Conservation (phyloP, 257 asterid species). For the Nicotiana paniculata region DNA sequence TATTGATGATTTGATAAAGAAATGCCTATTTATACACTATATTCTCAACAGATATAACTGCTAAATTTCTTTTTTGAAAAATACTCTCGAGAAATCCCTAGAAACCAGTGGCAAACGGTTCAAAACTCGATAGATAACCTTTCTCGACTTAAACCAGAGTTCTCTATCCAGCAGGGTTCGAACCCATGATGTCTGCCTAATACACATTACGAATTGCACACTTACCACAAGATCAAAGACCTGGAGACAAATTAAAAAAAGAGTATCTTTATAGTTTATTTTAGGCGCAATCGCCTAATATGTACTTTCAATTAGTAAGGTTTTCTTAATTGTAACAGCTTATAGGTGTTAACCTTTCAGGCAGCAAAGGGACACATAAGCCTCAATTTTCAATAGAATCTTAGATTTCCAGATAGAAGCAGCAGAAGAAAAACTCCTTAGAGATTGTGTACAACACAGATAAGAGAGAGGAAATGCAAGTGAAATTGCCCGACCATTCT, state of each 20-base stretch:
- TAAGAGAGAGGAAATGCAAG: neutral
- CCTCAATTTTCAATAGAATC: neutral
- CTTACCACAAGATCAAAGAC: neutral
- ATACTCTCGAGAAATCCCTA: neutral
- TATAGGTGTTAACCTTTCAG: neutral
- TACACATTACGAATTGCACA: neutral
- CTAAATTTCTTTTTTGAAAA: too few species aligned
- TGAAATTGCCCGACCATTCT: neutral
- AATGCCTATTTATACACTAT: neutral
- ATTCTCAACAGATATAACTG: too few species aligned
- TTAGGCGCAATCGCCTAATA: neutral
- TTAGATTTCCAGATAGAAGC: neutral
- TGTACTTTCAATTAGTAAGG: neutral
- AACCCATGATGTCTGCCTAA: neutral
- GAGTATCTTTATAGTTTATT: neutral
- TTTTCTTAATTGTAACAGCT: neutral
- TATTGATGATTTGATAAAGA: neutral
- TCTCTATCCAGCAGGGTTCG: neutral
- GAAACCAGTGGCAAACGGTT: neutral
- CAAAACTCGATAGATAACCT: neutral
- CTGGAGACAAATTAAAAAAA: neutral
- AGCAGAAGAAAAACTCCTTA: neutral
- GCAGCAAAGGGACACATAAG: neutral
- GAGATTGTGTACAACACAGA: neutral
- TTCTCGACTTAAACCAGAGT: neutral